Base-by-base conservation (phyloP, 768 basidiomycete species). In the Chalciporus pseudorubinellus region DNA sequence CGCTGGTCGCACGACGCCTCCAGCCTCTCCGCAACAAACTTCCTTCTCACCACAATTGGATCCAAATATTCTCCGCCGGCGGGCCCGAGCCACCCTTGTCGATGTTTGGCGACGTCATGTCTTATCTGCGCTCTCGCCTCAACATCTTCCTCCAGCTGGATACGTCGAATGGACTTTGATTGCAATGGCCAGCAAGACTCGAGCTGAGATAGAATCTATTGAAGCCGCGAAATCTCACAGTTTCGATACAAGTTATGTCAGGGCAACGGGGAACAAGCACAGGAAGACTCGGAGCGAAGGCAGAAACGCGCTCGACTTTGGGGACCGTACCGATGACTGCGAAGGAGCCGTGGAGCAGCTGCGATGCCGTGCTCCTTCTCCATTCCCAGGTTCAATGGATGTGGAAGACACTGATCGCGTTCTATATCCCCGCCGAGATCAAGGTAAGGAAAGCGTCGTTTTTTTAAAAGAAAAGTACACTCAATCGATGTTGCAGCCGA, bases 31-130 rank as follows among this genome's bases (percentile, higher is more conserved):
- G 20, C 58, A 46, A 21, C 26, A 26, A 46, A 42, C 60, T 9
- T 31, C 33, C 39, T 26, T 58, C 46, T 26, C 40, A 44, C 45
- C 51, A 21, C 45, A 50, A 41, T 21, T 64, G 39, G 51, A 63
- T 19, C 63, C 78, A 18, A 74, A 75, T n/a, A 63, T 63, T 46
- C 75, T 85, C 36, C 80, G 85, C 16, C 72, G 75, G 31, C 76
- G 79, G 40, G 88, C 88, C 5, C 83, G 87, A 26, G 84, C 86
- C 18, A 73, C 76, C 3, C 76, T 89, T 13, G 75, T 89, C 7
- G 85, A 91, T 57, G 74, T 79, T 4, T 89, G 82, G 61, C 80
- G 87, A 29, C 75, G 75, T 20, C 78, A 82, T 59, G 77, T 87
- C 21, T 55, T 85, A n/a, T 62, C 74, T 20, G 81, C 83, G 52